A percentile compares a stretch with the other conserved stretches of the same genome.
Conservation (phyloP, 1,284 basidiomycete species). For the Calocybe gambosa region DNA sequence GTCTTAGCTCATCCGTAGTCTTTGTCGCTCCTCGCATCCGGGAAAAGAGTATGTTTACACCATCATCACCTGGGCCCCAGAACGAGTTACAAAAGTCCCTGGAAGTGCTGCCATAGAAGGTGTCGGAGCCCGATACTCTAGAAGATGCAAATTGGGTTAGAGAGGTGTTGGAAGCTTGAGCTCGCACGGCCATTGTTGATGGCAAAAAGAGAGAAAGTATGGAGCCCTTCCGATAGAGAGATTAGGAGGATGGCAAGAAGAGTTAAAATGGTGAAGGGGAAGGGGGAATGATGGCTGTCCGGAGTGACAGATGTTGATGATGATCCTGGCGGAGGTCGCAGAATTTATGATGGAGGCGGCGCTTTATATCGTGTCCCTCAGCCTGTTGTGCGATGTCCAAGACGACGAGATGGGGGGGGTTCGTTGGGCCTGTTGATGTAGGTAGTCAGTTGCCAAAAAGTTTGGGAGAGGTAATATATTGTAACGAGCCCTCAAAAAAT, state of each 20-base stretch:
- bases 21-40: slow-evolving; percentile 79
- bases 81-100: slow-evolving; percentile 94
- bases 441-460: too few relatives aligned
- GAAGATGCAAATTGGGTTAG: slow-evolving; percentile 54
- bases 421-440: too few relatives aligned
- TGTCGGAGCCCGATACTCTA: slow-evolving; percentile 45
- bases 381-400: too few relatives aligned
- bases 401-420: too few relatives aligned
- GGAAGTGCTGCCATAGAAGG: slow-evolving; percentile 27
- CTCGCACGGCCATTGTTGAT: slow-evolving; percentile 43
- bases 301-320: too few relatives aligned
- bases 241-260: too few relatives aligned
- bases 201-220: neutral
- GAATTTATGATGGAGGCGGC: too few relatives aligned
- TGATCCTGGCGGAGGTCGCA: too few relatives aligned
- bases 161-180: slow-evolving; percentile 64
- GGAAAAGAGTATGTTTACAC: slow-evolving; percentile 85
- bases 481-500: too few relatives aligned
- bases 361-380: too few relatives aligned
- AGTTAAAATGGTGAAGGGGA: slow-evolving; percentile 22
- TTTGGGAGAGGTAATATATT: too few relatives aligned
- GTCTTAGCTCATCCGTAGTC: slow-evolving; percentile 84
- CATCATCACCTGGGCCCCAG: slow-evolving; percentile 86
- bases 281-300: neutral
- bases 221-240: too few relatives aligned